Percentiles rank a stretch among this genome's conserved stretches.
Evolutionary conservation across 2,329 filamentous ascomycete species (phyloP).

Genomic region (Xylariales sp.): DNA sequence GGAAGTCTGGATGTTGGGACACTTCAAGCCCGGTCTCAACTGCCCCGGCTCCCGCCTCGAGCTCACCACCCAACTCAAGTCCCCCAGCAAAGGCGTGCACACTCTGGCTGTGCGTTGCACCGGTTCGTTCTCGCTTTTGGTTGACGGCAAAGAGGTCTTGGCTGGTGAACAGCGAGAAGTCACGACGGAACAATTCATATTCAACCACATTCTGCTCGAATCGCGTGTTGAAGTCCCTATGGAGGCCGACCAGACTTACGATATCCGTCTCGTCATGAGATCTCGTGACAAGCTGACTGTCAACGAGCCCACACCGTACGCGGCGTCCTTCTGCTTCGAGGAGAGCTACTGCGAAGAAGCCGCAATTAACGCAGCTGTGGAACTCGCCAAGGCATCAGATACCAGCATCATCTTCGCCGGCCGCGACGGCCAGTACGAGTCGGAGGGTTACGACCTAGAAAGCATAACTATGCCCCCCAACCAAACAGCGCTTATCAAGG

Average conservation of each 20-base stretch:
- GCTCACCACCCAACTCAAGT: constrained; percentile 10
- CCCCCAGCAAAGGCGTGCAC: constrained; percentile 10
- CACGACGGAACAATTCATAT: constrained; percentile 14
- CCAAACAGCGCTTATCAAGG: constrained; percentile 2
- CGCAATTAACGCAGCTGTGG: not conserved
- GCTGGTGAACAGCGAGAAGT: constrained; percentile 9
- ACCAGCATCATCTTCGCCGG: constrained; percentile 6
- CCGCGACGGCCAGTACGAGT: constrained; percentile 6
- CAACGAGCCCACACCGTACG: constrained; percentile 5
- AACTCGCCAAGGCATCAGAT: constrained; percentile 3
- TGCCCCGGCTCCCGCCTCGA: constrained; percentile 11
- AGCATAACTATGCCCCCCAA: constrained; percentile 1
- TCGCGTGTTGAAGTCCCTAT: constrained; percentile 8
- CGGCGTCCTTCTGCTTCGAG: constrained; percentile 3
- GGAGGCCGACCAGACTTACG: constrained; percentile 8
- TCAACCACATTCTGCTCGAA: constrained; percentile 15
- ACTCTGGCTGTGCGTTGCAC: constrained; percentile 11
- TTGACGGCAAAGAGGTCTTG: constrained; percentile 11
- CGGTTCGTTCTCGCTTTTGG: constrained; percentile 8
- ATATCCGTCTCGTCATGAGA: constrained; percentile 9
- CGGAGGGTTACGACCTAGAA: constrained; percentile 3
- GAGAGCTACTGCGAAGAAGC: not conserved
- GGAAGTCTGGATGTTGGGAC: constrained; percentile 14
- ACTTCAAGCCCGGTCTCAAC: constrained; percentile 12
- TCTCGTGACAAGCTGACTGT: constrained; percentile 5